Evolutionary conservation across 75 land plant species (phyloP).

Genomic region (Picea sitchensis): DNA sequence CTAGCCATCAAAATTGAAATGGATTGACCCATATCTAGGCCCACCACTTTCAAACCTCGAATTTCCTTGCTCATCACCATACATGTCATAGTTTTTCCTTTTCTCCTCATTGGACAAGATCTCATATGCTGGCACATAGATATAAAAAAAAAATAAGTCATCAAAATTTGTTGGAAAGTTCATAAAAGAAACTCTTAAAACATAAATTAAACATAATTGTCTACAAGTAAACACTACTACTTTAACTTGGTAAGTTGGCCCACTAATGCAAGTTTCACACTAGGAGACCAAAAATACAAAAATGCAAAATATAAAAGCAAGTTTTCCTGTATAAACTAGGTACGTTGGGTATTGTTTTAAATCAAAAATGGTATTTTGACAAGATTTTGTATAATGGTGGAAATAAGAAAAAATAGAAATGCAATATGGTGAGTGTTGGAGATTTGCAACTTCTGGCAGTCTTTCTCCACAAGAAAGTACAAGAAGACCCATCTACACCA

Average conservation of each 20-base stretch:
- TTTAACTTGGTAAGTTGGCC: no score
- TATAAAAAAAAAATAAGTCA: not conserved
- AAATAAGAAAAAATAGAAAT: not conserved
- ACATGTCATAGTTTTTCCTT: constrained; percentile 86
- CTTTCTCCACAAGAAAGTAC: no score
- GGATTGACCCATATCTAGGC: constrained; percentile 35
- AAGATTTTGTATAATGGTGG: no score
- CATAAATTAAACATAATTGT: not conserved
- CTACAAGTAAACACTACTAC: not conserved
- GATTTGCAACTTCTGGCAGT: no score
- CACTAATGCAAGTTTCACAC: not conserved
- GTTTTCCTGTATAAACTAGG: not conserved
- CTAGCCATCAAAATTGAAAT: constrained; percentile 47
- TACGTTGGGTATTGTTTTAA: not conserved
- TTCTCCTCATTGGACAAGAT: constrained; percentile 85
- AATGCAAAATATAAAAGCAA: not conserved
- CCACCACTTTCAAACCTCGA: constrained; percentile 46
- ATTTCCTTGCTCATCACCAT: constrained; percentile 78
- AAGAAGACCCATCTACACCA: no score
- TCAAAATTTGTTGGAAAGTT: not conserved
- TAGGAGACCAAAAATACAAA: not conserved
- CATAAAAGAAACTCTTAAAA: not conserved
- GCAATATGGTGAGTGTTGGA: not conserved
- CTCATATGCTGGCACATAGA: constrained; percentile 76
- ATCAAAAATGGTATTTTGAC: no score